phyloP scores from a whole-genome alignment of 768 basidiomycete genomes.

The Lactarius deliciosus region DNA sequence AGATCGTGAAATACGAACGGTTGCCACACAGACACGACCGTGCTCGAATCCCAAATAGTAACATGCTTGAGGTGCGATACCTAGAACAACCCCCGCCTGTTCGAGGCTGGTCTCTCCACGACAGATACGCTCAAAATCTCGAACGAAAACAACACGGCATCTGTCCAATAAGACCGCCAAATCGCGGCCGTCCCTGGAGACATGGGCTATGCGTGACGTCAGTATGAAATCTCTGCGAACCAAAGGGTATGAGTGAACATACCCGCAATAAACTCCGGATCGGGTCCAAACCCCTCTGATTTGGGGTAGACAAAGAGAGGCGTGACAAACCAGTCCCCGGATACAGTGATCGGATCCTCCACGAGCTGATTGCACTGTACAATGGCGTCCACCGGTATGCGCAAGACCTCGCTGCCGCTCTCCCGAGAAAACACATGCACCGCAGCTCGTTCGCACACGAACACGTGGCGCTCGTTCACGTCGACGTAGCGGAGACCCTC shows the following conservation, averaged over 20 bases:
- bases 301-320: conserved; percentile 3
- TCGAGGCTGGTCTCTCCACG: conserved; percentile 2
- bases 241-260: not conserved
- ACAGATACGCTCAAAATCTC: conserved; percentile 36
- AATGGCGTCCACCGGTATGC: conserved; percentile 30
- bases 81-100: not conserved
- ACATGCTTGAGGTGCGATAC: not conserved
- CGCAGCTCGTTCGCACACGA: conserved; percentile 52
- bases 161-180: conserved; percentile 34
- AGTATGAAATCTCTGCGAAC: not conserved
- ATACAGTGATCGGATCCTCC: not conserved
- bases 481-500: conserved; percentile 55
- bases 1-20: conserved; percentile 5
- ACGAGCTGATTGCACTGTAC: conserved; percentile 5
- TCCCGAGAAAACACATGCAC: conserved; percentile 56
- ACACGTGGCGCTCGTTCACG: conserved; percentile 53
- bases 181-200: conserved; percentile 38
- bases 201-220: conserved; percentile 35
- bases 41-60: conserved; percentile 18
- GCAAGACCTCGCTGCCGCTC: conserved; percentile 45
- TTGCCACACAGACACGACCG: conserved; percentile 18
- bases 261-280: conserved; percentile 9
- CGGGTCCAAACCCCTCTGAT: not conserved
- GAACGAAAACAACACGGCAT: conserved; percentile 35
- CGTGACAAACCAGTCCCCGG: conserved; percentile 13